These are phyloP conservation scores for Dactylonectria estremocensis DNA, from an alignment of 2,329 filamentous ascomycete species.

Conservation along the genomic window DNA sequence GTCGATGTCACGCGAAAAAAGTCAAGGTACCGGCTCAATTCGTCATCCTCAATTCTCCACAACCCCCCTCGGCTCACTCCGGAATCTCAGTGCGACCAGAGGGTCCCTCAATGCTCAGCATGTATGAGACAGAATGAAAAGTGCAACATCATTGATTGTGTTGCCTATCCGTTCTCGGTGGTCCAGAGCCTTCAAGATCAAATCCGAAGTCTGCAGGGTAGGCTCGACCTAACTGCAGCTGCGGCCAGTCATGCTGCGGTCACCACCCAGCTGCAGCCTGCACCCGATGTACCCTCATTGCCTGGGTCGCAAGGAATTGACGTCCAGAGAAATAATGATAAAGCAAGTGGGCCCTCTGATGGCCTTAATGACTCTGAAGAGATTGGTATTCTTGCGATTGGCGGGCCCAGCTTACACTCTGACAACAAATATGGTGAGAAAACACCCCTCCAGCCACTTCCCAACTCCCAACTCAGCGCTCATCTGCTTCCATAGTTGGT, in stretches of 20 bases:
- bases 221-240: not conserved
- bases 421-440: constrained; percentile 40
- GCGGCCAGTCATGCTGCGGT: not conserved
- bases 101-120: constrained; percentile 32
- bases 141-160: constrained; percentile 35
- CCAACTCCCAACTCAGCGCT: not conserved
- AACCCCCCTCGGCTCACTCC: constrained; percentile 10
- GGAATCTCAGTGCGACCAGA: constrained; percentile 28
- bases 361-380: constrained; percentile 43
- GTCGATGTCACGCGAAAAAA: constrained; percentile 23
- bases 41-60: not conserved
- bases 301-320: not conserved
- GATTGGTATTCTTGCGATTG: constrained; percentile 42
- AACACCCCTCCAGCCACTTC: not conserved
- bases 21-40: constrained; percentile 7
- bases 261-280: not conserved
- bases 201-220: constrained; percentile 9
- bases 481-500: constrained; percentile 30
- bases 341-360: not conserved
- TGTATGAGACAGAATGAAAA: constrained; percentile 29
- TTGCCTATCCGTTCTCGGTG: constrained; percentile 29
- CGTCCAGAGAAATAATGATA: not conserved
- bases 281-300: not conserved
- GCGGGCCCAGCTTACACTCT: constrained; percentile 29
- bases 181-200: constrained; percentile 15